Conservation (phyloP, 192 early-diverging fungal species). For the Tieghemiomyces parasiticus region DNA sequence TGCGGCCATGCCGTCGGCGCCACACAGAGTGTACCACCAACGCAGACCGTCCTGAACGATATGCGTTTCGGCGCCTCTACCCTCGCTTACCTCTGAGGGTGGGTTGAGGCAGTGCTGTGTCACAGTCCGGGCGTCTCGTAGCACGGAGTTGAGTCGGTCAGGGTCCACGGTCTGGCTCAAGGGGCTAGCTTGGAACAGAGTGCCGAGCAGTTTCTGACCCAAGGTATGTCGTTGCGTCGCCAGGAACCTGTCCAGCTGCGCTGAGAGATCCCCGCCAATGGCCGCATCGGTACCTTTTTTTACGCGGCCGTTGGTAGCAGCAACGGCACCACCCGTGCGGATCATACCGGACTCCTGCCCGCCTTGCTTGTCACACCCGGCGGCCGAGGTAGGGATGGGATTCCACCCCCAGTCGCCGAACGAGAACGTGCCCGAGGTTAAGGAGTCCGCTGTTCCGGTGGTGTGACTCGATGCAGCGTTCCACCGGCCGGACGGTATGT, state of each 20-base stretch:
- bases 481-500: background rate
- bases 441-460: background rate
- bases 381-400: background rate
- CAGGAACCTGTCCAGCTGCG: background rate
- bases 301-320: background rate
- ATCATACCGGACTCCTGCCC: background rate
- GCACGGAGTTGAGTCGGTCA: background rate
- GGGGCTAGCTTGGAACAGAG: background rate
- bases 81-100: background rate
- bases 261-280: background rate
- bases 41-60: background rate
- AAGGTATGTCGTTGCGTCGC: background rate
- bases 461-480: background rate
- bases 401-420: background rate
- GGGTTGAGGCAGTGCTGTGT: background rate
- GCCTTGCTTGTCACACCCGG: no score
- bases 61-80: background rate
- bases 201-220: background rate
- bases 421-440: background rate
- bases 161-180: background rate
- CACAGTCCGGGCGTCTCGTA: background rate
- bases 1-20: background rate
- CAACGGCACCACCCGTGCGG: background rate
- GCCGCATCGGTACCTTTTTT: background rate
- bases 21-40: background rate